These are phyloP conservation scores for Keithomyces neogunnii DNA, from an alignment of 2,329 filamentous ascomycete genomes.

Conservation along the genomic window DNA sequence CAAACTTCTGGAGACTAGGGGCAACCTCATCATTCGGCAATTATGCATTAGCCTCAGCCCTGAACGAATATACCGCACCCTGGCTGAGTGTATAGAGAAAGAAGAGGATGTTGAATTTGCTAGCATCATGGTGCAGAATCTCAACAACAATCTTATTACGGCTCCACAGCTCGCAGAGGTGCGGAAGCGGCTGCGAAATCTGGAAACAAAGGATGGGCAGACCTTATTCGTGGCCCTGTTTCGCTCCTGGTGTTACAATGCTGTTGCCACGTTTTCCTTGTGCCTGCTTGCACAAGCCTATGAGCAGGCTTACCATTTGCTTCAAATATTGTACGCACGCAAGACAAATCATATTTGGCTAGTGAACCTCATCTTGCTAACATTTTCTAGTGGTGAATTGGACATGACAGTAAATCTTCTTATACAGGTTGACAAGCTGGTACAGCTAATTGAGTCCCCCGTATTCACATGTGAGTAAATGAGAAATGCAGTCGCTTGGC, in stretches of 20 bases:
- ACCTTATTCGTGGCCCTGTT: slow-evolving; percentile 92
- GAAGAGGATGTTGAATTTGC: slow-evolving; percentile 98
- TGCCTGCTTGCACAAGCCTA: slow-evolving; percentile 95
- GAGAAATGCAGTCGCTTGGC: neutral
- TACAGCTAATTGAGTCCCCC: slow-evolving; percentile 91
- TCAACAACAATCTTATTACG: slow-evolving; percentile 98
- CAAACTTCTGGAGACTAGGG: slow-evolving; percentile 79
- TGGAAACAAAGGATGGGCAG: slow-evolving; percentile 92
- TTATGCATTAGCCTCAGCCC: slow-evolving; percentile 87
- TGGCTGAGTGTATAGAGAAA: slow-evolving; percentile 94
- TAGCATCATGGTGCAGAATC: slow-evolving; percentile 98
- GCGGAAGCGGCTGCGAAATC: slow-evolving; percentile 78
- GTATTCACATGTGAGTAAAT: slow-evolving; percentile 80
- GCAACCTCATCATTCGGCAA: slow-evolving; percentile 94
- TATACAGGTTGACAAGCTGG: slow-evolving; percentile 97
- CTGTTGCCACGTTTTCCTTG: slow-evolving; percentile 92
- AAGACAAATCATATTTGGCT: neutral
- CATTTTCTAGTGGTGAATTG: slow-evolving; percentile 65
- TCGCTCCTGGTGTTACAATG: slow-evolving; percentile 96
- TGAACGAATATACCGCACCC: slow-evolving; percentile 88
- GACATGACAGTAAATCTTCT: slow-evolving; percentile 99
- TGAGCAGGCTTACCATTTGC: slow-evolving; percentile 90
- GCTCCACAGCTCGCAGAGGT: slow-evolving; percentile 89
- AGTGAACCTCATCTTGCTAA: slow-evolving; percentile 3
- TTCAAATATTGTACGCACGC: slow-evolving; percentile 77